Base-by-base conservation (phyloP, 2,329 filamentous ascomycete species). In the Fusarium goolgardi region DNA sequence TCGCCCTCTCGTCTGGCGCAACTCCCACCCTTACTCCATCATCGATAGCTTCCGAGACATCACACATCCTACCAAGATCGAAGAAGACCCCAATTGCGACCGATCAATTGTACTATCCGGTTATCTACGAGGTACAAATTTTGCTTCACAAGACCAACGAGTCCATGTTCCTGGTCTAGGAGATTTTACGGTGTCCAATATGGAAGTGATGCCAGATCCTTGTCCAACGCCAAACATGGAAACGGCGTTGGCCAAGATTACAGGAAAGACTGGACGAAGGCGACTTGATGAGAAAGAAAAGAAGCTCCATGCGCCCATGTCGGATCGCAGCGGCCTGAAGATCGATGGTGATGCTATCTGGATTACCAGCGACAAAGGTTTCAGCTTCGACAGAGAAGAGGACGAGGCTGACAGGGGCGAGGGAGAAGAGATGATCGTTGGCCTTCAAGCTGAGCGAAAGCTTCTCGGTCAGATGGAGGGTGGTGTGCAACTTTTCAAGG, bases 321-420 rank as follows among this genome's bases (percentile, higher is more conserved):
- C 94, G 27, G 96, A 99, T 79, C 94, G 97, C 34, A 96, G 94
- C 69, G 96, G 96, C 73, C 88, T 99, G 15, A 90, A 98, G 76
- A 95, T 99, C 52, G 96, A 99, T 71, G 97, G 97, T 64, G 96
- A 99, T 79, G 94, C 95, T 10, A 94, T 99, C 37, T 99, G 97
- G 82, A 97, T 90, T 63, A 90, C 88, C 12, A 82, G 86, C 58
- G 87, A 90, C 52, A 90, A 89, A 71, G 88, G 88, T 0, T 91
- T 91, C 72, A 96, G 88, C 6, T 97, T 99, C 69, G 84, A 90
- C 77, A 85, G 84, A 68, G 86, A 88, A 31, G 85, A 79, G 4
- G 89, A 92, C 13, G 86, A 88, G 13, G 86, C 86, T 31, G 92
- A 97, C 71, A 88, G 93, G 45, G 96, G 96, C n/a, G 85, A 98